Evolutionary conservation across 2,329 filamentous ascomycete species (phyloP).

Genomic region (Ophiostoma himal-ulmi): DNA sequence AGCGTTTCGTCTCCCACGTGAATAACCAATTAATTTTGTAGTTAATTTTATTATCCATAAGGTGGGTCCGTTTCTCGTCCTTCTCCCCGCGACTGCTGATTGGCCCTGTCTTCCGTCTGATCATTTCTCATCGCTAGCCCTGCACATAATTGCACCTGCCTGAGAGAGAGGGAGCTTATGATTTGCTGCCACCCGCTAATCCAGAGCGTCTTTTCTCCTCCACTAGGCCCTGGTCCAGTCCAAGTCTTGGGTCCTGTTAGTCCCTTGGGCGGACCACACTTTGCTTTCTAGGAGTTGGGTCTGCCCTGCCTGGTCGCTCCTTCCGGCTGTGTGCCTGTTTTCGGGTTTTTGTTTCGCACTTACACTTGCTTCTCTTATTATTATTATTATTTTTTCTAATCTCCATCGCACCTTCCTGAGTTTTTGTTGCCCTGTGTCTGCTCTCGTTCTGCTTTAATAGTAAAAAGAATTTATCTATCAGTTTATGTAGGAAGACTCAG

Average conservation of each 20-base stretch:
- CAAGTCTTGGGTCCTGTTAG: conserved; percentile 9
- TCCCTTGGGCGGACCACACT: not conserved
- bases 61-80: not conserved
- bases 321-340: not conserved
- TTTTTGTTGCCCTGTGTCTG: not conserved
- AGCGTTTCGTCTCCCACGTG: not conserved
- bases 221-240: conserved; percentile 9
- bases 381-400: not conserved
- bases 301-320: conserved; percentile 5
- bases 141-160: not conserved
- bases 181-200: not conserved
- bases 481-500: not conserved
- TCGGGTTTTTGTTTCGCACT: not conserved
- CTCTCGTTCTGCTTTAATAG: not conserved
- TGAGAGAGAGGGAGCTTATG: no score
- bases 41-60: not conserved
- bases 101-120: not conserved
- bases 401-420: not conserved
- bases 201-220: not conserved
- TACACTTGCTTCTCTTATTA: not conserved
- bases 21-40: not conserved
- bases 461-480: not conserved
- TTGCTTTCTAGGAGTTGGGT: not conserved
- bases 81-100: conserved; percentile 4
- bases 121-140: conserved; percentile 4